phyloP scores from a whole-genome alignment of 495 filamentous ascomycete species.

The Aspergillus bertholletiae region DNA sequence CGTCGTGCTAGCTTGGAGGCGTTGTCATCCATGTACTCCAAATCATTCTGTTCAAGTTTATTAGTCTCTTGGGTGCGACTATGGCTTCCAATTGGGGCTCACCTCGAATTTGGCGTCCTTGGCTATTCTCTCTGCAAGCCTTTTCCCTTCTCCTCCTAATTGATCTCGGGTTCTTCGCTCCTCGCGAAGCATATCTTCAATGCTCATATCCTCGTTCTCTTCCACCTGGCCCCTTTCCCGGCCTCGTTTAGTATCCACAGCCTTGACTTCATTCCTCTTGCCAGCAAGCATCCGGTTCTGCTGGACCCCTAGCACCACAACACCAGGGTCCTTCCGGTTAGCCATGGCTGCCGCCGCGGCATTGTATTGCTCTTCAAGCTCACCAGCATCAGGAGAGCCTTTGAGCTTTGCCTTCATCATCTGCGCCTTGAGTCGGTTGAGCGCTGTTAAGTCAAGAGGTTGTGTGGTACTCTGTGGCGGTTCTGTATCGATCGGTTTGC shows the following conservation, averaged over 20 bases:
- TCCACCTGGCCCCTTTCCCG: conserved; percentile 74
- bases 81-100: conserved; percentile 12
- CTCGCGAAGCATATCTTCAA: conserved; percentile 94
- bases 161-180: conserved; percentile 80
- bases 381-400: conserved; percentile 64
- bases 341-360: conserved; percentile 57
- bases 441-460: conserved; percentile 65
- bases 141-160: conserved; percentile 73
- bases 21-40: conserved; percentile 98
- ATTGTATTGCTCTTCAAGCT: conserved; percentile 85
- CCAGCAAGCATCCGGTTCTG: conserved; percentile 83
- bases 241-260: conserved; percentile 71
- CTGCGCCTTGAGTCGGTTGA: conserved; percentile 89
- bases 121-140: conserved; percentile 85
- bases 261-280: conserved; percentile 69
- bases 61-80: not conserved
- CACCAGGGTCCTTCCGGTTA: conserved; percentile 57
- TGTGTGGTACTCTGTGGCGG: conserved; percentile 38
- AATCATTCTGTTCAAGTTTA: conserved; percentile 59
- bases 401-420: conserved; percentile 91
- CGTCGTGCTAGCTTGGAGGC: conserved; percentile 86
- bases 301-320: conserved; percentile 81
- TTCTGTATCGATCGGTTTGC: conserved; percentile 39
- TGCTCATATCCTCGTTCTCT: conserved; percentile 92
- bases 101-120: conserved; percentile 88